Base-by-base conservation (phyloP, 805 yeast species). In the Hyphopichia homilentoma region DNA sequence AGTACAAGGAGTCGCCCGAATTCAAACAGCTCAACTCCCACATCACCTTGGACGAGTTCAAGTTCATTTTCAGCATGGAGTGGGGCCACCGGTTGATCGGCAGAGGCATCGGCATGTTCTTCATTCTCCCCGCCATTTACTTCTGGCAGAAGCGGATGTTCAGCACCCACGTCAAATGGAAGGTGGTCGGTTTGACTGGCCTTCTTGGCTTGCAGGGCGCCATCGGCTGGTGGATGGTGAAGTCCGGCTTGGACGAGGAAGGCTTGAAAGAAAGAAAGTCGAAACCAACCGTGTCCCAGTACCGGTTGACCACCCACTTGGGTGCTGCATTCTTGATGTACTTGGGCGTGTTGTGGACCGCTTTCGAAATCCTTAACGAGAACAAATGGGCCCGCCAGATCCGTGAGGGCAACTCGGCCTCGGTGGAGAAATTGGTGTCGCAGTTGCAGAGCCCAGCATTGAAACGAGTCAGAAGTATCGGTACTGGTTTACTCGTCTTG, bases 161-260 rank as follows among this genome's bases (percentile, higher is more conserved):
- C 7, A 78, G 88, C 2, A 60, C 75, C 3, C 79, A 78, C 37
- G 81, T 84, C 3, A 80, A 85, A 30, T 65, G 66, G 35, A 73
- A 86, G 44, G 65, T 93, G 11, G 58, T 84, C 14, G 85, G 85
- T 2, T 73, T 93, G 28, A 75, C 95, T 25, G 78, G 72, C 0
- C 63, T 93, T 32, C 70, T 93, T 36, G 99, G 96, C 7, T 64
- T 93, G 29, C 98, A 93, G 67, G 98, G 98, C 33, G 84, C 81
- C 33, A 82, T 93, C 44, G 98, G 98, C 20, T 93, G 98, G 98
- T 93, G 99, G 99, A 93, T 93, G 98, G 98, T 93, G 32, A 79
- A 84, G 49, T 86, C 96, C 7, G 98, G 98, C 19, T 70, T 93
- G 35, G 95, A 88, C 53, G 83, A 82, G 50, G 73, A 81, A 27